Evolutionary conservation across 2,329 filamentous ascomycete species (phyloP).

Genomic region (Biscogniauxia mediterranea): DNA sequence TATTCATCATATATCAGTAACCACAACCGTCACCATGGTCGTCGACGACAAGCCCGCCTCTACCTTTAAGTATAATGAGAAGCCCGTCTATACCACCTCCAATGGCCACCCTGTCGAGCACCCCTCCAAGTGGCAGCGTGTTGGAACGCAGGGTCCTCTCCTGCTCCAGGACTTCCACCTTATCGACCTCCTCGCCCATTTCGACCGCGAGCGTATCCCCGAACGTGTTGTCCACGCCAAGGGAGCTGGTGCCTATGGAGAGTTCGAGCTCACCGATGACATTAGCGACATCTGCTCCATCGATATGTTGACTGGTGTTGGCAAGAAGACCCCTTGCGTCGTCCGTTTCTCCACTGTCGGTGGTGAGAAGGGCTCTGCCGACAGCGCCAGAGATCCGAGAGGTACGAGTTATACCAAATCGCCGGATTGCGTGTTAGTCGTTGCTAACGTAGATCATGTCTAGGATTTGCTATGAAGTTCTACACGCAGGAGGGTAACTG

Average conservation of each 20-base stretch:
- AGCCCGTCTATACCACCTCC: conserved; percentile 46
- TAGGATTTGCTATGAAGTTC: conserved; percentile 70
- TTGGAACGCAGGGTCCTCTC: conserved; percentile 25
- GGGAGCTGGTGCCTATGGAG: conserved; percentile 13
- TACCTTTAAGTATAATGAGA: conserved; percentile 55
- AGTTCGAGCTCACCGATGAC: conserved; percentile 39
- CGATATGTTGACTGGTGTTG: conserved; percentile 51
- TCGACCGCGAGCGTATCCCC: conserved; percentile 28
- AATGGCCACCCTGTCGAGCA: conserved; percentile 28
- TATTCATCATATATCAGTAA: not conserved
- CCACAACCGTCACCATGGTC: conserved; percentile 36
- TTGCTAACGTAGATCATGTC: not conserved
- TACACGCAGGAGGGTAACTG: conserved; percentile 70
- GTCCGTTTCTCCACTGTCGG: conserved; percentile 73
- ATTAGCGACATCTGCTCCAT: conserved; percentile 51
- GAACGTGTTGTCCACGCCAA: conserved; percentile 22
- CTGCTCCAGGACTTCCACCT: conserved; percentile 31
- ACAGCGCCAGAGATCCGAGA: conserved; percentile 57
- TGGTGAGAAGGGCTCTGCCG: conserved; percentile 58
- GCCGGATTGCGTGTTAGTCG: not conserved
- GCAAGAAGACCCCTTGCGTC: conserved; percentile 66
- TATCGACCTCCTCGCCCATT: conserved; percentile 30
- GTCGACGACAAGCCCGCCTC: conserved; percentile 42
- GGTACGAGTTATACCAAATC: not conserved
- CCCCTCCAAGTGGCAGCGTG: conserved; percentile 25